Base-by-base conservation (phyloP, 768 basidiomycete species). In the Epithele typhae region DNA sequence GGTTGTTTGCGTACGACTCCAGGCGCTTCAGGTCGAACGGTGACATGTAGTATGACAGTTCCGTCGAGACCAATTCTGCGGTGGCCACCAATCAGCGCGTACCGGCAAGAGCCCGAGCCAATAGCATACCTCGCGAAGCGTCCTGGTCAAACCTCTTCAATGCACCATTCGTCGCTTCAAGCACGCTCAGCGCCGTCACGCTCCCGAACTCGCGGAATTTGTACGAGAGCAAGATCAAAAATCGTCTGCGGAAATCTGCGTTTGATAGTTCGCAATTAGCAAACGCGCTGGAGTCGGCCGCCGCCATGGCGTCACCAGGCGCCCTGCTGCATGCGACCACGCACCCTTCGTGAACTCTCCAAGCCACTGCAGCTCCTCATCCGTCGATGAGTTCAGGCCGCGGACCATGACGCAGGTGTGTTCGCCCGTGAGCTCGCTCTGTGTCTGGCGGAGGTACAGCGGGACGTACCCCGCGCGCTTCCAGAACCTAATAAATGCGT, bases 1-100 rank as follows among this genome's bases (percentile, higher is more conserved):
- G 84, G 61, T 92, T 92, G 64, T 96, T 93, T 1, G 92, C 87
- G 54, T 99, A 99, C 5, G 95, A 89, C 57, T 94, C 88, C 12
- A 99, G 76, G 1, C 96, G 85, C 64, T 98, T 97, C 57, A 98
- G 75, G 65, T 98, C 96, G 63, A 95, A 98, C 0, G 96, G 92
- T 0, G 91, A 84, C 46, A 94, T 63, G 6, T 87, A 62, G 38
- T 84, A 69, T 1, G 79, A 69, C 14, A 87, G 68, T 48, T 87
- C 86, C 1, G 67, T 61, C 15, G 73, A 52, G 5, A 64, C 62
- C 19, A 78, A 64, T 4, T 69, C 61, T 89, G 64, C 22, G 37
- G 74, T 64, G 21, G 57, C 53, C 57, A n/a, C 74, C 55, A n/a
- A 71, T 30, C 27, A 30, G 27, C 49, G 35, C 6, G 5, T 17